Percentiles rank a stretch among this genome's conserved stretches.
Evolutionary conservation across 2,329 filamentous ascomycete species (phyloP).

Genomic region (Pseudogymnoascus sp.): DNA sequence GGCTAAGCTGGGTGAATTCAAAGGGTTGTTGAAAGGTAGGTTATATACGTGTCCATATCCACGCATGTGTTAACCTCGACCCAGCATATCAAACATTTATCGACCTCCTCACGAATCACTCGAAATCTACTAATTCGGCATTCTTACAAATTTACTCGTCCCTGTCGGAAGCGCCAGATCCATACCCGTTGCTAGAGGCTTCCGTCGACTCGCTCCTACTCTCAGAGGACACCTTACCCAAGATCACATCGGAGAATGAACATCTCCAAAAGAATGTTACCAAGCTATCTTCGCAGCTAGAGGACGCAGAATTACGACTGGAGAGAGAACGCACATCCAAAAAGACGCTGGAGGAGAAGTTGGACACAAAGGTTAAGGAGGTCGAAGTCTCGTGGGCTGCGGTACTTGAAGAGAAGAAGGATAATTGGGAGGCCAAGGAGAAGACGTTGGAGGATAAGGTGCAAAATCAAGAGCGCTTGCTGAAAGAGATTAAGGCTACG

Average conservation of each 20-base stretch:
- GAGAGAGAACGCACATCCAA: constrained; percentile 66
- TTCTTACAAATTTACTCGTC: constrained; percentile 91
- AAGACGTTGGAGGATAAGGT: constrained; percentile 84
- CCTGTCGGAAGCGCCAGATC: constrained; percentile 89
- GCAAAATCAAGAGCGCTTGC: constrained; percentile 81
- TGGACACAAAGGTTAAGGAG: constrained; percentile 77
- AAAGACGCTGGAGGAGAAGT: constrained; percentile 64
- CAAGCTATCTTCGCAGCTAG: constrained; percentile 68
- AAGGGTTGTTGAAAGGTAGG: constrained; percentile 75
- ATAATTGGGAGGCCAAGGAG: constrained; percentile 95
- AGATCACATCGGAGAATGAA: constrained; percentile 78
- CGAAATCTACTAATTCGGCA: constrained; percentile 84
- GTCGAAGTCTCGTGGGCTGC: constrained; percentile 84
- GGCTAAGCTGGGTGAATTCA: constrained; percentile 79
- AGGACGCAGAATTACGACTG: constrained; percentile 72
- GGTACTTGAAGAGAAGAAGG: constrained; percentile 84
- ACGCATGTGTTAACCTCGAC: neutral
- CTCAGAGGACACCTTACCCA: constrained; percentile 85
- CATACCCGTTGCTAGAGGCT: constrained; percentile 90
- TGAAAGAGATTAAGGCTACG: constrained; percentile 93
- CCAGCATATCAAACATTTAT: constrained; percentile 94
- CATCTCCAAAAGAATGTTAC: constrained; percentile 73
- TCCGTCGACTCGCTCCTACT: constrained; percentile 89
- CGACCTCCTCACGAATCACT: constrained; percentile 90
- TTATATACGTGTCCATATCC: constrained; percentile 5